These are phyloP conservation scores for Globisporangium recalcitrans DNA, from an alignment of 352 stramenopile species.

Conservation along the genomic window DNA sequence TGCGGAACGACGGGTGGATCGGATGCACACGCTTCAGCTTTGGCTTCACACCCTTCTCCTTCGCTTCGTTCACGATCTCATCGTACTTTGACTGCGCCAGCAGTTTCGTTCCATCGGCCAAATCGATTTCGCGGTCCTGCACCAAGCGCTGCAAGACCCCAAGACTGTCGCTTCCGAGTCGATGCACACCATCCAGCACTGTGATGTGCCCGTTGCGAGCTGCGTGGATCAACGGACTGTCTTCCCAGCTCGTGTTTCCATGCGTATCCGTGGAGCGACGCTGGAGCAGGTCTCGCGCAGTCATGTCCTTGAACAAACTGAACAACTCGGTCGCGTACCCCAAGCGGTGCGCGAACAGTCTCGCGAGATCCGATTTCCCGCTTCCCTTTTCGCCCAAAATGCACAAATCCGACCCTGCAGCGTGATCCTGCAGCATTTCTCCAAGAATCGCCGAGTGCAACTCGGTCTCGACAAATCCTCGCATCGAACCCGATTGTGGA, in stretches of 20 bases:
- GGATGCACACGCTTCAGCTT: slow-evolving; percentile 31
- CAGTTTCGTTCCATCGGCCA: slow-evolving; percentile 88
- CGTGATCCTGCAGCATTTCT: slow-evolving; percentile 79
- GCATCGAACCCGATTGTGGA: slow-evolving; percentile 22
- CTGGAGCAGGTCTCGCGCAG: slow-evolving; percentile 88
- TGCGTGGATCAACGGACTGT: slow-evolving; percentile 89
- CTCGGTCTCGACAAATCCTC: slow-evolving; percentile 57
- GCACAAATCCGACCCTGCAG: slow-evolving; percentile 69
- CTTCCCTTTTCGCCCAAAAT: slow-evolving; percentile 78
- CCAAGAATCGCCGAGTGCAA: slow-evolving; percentile 42
- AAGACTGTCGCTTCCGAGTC: slow-evolving; percentile 87
- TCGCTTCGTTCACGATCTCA: slow-evolving; percentile 27
- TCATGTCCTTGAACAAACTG: slow-evolving; percentile 93
- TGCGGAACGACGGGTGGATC: slow-evolving; percentile 88
- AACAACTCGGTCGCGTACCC: slow-evolving; percentile 89
- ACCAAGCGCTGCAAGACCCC: slow-evolving; percentile 84
- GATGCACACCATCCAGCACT: slow-evolving; percentile 93
- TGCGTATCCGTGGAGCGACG: slow-evolving; percentile 78
- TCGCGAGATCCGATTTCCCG: slow-evolving; percentile 72
- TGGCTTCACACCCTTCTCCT: slow-evolving; percentile 16
- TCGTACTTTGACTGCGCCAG: slow-evolving; percentile 55
- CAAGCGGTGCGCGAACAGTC: slow-evolving; percentile 61
- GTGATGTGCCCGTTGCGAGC: slow-evolving; percentile 77
- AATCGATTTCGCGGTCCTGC: slow-evolving; percentile 83
- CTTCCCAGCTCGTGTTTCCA: slow-evolving; percentile 90